phyloP scores from a whole-genome alignment of 2,329 filamentous ascomycete genomes.

The Paraphaeosphaeria sporulosa region DNA sequence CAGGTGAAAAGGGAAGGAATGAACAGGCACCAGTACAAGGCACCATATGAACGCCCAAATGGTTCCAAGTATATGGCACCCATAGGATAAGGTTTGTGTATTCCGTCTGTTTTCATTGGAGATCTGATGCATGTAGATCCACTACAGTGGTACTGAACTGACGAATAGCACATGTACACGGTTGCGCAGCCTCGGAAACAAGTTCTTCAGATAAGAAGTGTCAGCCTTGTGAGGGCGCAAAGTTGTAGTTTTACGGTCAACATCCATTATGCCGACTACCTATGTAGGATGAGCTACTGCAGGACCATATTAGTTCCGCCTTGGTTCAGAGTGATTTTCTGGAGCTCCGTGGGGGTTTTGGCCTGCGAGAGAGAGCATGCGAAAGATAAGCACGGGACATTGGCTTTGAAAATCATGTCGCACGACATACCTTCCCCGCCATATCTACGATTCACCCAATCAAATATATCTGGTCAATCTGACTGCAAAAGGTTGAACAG shows the following conservation, averaged over 20 bases:
- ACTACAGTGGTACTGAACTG: background rate
- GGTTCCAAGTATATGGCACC: background rate
- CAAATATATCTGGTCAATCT: background rate
- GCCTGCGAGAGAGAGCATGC: too few species aligned
- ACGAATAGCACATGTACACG: background rate
- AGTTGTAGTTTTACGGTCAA: background rate
- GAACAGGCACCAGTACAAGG: background rate
- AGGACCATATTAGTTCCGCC: too few species aligned
- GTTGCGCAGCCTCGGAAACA: background rate
- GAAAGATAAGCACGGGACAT: background rate
- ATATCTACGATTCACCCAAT: background rate
- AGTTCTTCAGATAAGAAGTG: background rate
- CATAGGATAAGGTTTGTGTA: background rate
- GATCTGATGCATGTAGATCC: background rate
- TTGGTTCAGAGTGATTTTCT: background rate
- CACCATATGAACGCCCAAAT: background rate
- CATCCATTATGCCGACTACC: too few species aligned
- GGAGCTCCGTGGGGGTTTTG: too few species aligned
- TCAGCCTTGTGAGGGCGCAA: background rate
- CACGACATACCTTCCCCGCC: slow-evolving; percentile 2
- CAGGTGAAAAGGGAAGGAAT: background rate
- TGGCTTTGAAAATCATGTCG: background rate
- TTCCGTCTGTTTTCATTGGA: background rate
- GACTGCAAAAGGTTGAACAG: background rate
- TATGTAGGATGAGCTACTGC: too few species aligned